phyloP scores from a whole-genome alignment of 805 yeast species.

The Torulaspora indica region DNA sequence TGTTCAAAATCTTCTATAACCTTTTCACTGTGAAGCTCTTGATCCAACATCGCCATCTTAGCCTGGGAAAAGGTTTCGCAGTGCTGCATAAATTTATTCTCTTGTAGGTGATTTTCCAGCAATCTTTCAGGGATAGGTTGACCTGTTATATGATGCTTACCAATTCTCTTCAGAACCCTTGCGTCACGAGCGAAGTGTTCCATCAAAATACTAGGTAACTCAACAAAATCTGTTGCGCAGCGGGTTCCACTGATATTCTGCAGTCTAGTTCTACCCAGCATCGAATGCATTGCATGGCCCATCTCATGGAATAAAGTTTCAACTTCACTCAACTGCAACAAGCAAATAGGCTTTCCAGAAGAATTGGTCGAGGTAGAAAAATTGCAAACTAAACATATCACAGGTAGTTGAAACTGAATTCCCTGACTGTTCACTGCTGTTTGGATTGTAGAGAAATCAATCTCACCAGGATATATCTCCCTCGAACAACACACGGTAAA shows the following conservation, averaged over 20 bases:
- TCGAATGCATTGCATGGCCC: slow-evolving; percentile 99
- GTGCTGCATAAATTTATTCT: slow-evolving; percentile 50
- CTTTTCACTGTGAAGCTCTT: slow-evolving; percentile 53
- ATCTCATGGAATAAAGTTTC: slow-evolving; percentile 96
- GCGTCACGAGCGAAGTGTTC: slow-evolving; percentile 85
- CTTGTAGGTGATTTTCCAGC: slow-evolving; percentile 48
- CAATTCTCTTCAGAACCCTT: slow-evolving; percentile 66
- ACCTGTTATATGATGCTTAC: slow-evolving; percentile 61
- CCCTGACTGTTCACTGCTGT: slow-evolving; percentile 38
- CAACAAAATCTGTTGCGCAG: slow-evolving; percentile 95
- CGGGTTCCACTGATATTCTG: slow-evolving; percentile 95
- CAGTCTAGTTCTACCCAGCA: slow-evolving; percentile 84
- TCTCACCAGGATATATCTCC: slow-evolving; percentile 56
- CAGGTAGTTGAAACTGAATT: slow-evolving; percentile 71
- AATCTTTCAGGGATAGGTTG: slow-evolving; percentile 50
- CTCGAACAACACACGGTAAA: slow-evolving; percentile 95
- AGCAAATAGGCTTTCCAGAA: slow-evolving; percentile 43
- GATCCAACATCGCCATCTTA: slow-evolving; percentile 87
- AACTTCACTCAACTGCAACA: slow-evolving; percentile 69
- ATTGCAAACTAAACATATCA: slow-evolving; percentile 84
- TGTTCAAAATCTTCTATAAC: slow-evolving; percentile 37
- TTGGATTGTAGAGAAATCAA: slow-evolving; percentile 37
- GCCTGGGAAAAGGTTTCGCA: slow-evolving; percentile 83
- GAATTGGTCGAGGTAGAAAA: slow-evolving; percentile 46
- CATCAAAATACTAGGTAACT: slow-evolving; percentile 93